These are phyloP conservation scores for Sporothrix inflata DNA, from an alignment of 2,329 filamentous ascomycete genomes.

Conservation along the genomic window DNA sequence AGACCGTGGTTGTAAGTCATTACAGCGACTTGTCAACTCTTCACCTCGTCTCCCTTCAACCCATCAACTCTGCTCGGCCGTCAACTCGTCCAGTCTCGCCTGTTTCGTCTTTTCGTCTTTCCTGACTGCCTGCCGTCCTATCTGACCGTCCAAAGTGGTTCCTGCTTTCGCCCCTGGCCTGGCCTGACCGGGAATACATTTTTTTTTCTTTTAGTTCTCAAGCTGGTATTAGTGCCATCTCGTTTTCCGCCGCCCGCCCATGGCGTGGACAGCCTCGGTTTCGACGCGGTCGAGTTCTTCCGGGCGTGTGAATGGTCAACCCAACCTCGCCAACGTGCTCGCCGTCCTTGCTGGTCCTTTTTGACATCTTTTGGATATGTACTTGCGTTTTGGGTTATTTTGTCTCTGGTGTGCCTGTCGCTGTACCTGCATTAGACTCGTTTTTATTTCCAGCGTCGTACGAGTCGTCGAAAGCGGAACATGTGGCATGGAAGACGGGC, in stretches of 20 bases:
- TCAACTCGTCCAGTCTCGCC: slow-evolving; percentile 6
- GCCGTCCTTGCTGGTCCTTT: no score
- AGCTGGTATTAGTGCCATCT: neutral
- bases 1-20: slow-evolving; percentile 3
- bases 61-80: neutral
- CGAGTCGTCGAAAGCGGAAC: slow-evolving; percentile 9
- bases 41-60: neutral
- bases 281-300: neutral
- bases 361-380: neutral
- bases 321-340: neutral
- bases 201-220: neutral
- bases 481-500: neutral
- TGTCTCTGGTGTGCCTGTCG: no score
- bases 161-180: slow-evolving; percentile 1
- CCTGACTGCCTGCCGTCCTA: neutral
- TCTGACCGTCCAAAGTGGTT: neutral
- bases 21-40: slow-evolving; percentile 9
- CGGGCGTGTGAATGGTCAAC: neutral
- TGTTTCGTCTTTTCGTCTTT: neutral
- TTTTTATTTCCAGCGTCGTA: neutral
- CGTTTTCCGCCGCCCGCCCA: neutral
- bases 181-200: neutral
- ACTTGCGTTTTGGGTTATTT: no score
- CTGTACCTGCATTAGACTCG: slow-evolving; percentile 4
- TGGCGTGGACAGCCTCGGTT: neutral